Percentiles rank a stretch among this genome's conserved stretches.
phyloP scores from a whole-genome alignment of 2,329 filamentous ascomycete genomes.

The Coniochaeta pulveracea region DNA sequence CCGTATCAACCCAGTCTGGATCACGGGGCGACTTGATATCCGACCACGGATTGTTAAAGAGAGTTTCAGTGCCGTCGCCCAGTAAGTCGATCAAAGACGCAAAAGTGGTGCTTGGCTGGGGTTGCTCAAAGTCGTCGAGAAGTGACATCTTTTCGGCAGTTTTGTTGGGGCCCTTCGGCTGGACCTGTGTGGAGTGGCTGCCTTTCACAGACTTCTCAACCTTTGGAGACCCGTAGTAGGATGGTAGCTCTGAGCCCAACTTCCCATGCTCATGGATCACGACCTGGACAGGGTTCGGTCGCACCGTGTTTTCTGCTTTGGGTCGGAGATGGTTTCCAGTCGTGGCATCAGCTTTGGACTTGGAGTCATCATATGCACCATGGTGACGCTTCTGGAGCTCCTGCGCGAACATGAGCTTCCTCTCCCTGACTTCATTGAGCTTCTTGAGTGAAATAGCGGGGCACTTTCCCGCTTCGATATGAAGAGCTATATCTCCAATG shows the following conservation, averaged over 20 bases:
- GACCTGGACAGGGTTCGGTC: background rate
- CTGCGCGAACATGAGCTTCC: background rate
- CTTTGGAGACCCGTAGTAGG: too few species aligned
- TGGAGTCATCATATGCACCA: background rate
- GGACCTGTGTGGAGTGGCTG: too few species aligned
- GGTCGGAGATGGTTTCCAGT: background rate
- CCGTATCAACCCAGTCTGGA: too few species aligned
- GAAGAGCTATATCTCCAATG: background rate
- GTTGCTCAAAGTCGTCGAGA: too few species aligned
- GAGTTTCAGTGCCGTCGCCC: too few species aligned
- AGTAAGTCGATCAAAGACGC: too few species aligned
- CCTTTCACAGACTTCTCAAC: too few species aligned
- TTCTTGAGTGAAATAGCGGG: background rate
- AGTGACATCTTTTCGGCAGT: too few species aligned
- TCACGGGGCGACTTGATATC: too few species aligned
- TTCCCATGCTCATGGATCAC: background rate
- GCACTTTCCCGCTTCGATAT: background rate
- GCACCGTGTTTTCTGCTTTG: constrained; percentile 1
- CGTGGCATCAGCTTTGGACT: background rate
- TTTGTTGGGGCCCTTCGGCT: too few species aligned
- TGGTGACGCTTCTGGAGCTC: background rate
- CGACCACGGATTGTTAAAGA: too few species aligned
- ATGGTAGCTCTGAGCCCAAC: background rate
- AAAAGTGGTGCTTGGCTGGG: too few species aligned
- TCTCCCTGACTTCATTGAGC: background rate